A percentile compares a stretch with the other conserved stretches of the same genome.
phyloP scores from a whole-genome alignment of 2,329 filamentous ascomycete species.

The Dothidotthia symphoricarpi region DNA sequence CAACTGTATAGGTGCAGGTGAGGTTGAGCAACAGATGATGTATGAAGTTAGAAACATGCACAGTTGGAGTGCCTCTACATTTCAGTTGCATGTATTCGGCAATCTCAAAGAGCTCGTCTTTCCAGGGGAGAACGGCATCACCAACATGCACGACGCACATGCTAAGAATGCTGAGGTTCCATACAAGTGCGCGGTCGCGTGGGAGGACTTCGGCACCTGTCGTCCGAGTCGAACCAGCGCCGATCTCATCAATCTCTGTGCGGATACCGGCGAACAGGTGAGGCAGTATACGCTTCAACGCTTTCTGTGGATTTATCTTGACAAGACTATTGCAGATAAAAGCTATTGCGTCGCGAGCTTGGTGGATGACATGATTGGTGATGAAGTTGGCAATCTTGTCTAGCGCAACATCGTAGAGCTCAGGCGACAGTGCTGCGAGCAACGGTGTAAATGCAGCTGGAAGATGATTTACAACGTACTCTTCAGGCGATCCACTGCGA shows the following conservation, averaged over 20 bases:
- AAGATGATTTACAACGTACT: slow-evolving; percentile 93
- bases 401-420: slow-evolving; percentile 87
- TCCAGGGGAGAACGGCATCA: slow-evolving; percentile 82
- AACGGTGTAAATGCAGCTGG: slow-evolving; percentile 88
- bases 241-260: slow-evolving; percentile 95
- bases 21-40: slow-evolving; percentile 94
- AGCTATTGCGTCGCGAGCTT: slow-evolving; percentile 95
- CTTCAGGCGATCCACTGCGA: slow-evolving; percentile 87
- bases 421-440: slow-evolving; percentile 85
- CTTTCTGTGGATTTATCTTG: slow-evolving; percentile 93
- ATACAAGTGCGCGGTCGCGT: slow-evolving; percentile 86
- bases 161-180: slow-evolving; percentile 94
- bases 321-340: slow-evolving; percentile 96
- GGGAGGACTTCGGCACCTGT: slow-evolving; percentile 92
- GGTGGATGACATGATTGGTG: slow-evolving; percentile 90
- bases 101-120: slow-evolving; percentile 84
- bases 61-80: slow-evolving; percentile 88
- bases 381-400: slow-evolving; percentile 93
- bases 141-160: slow-evolving; percentile 98
- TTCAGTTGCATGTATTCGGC: slow-evolving; percentile 95
- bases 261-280: slow-evolving; percentile 89
- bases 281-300: slow-evolving; percentile 84
- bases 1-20: slow-evolving; percentile 89
- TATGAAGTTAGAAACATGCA: slow-evolving; percentile 96
- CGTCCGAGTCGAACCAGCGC: slow-evolving; percentile 89